Evolutionary conservation across 768 basidiomycete species (phyloP), one percentile per base, ranked within the genome.

Genomic region (Lyophyllum atratum): DNA sequence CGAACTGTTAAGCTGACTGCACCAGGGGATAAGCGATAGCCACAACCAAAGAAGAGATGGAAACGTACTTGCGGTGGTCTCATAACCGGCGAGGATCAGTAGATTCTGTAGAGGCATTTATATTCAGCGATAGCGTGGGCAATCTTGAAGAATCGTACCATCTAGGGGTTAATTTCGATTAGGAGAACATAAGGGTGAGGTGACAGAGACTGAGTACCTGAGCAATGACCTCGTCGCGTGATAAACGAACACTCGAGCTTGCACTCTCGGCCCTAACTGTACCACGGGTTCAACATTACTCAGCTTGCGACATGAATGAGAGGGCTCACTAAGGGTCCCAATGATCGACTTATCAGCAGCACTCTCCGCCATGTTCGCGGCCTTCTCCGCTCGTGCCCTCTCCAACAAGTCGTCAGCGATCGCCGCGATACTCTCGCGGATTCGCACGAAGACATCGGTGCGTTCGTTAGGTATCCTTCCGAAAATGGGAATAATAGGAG

Each of bases 341-440:
- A 70, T 64, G n/a, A 71, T 59, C 0, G 68, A 70, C 31, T 60
- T 65, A 22, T 65, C 66, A 29, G 54, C 55, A n/a, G 43, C 33
- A 15, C 34, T 25, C 33, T 62, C 60, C 19, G 39, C 52, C 22
- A 52, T 47, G 21, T 59, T 55, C 3, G 54, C 60, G 28, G 64
- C 63, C 46, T 63, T 59, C 43, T 74, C 72, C 34, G 59, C 55
- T 34, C 67, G 54, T 1, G 64, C 68, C 17, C 63, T 56, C 3
- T 62, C 59, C 7, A 79, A 44, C 5, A 78, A 53, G 2, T 61
- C 59, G 5, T 68, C 59, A 0, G 73, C 70, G 25, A 77, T 74
- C 7, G 66, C 60, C 2, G 48, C 64, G 45, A 74, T 58, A 4
- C 67, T 58, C 4, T 24, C 14, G 1, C 59, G 52, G 7, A 78